phyloP scores from a whole-genome alignment of 108 stramenopile genomes.

The Cyclotella baltica region DNA sequence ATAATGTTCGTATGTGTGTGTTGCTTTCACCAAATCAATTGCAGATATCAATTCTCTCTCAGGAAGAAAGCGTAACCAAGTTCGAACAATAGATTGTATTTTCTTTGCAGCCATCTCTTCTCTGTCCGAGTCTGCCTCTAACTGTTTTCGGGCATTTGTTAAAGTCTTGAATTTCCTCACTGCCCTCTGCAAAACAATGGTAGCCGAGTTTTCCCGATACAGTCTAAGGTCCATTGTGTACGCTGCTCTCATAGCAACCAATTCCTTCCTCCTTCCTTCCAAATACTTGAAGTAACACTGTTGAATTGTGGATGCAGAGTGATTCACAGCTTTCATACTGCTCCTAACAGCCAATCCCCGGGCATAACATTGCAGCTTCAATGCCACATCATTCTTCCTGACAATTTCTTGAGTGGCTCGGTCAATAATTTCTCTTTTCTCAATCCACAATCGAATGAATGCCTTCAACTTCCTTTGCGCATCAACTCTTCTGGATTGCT shows the following conservation, averaged over 20 bases:
- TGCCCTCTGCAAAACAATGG: background rate
- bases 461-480: background rate
- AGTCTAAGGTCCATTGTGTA: background rate
- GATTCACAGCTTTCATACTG: background rate
- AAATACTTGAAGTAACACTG: slow-evolving; percentile 1
- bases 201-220: background rate
- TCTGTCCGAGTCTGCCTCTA: background rate
- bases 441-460: background rate
- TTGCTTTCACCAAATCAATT: slow-evolving; percentile 10
- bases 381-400: background rate
- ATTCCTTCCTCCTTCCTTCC: background rate
- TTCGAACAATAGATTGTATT: slow-evolving; percentile 16
- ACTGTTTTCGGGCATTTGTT: background rate
- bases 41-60: slow-evolving; percentile 18
- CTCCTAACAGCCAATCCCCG: background rate
- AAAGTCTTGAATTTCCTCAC: no score
- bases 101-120: slow-evolving; percentile 7
- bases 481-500: background rate
- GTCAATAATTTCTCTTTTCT: background rate
- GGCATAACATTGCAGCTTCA: background rate
- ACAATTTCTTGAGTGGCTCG: background rate
- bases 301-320: background rate
- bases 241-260: background rate
- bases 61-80: background rate
- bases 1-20: background rate